phyloP scores from a whole-genome alignment of 176 grass and related monocot species.

The Oryza officinalis region DNA sequence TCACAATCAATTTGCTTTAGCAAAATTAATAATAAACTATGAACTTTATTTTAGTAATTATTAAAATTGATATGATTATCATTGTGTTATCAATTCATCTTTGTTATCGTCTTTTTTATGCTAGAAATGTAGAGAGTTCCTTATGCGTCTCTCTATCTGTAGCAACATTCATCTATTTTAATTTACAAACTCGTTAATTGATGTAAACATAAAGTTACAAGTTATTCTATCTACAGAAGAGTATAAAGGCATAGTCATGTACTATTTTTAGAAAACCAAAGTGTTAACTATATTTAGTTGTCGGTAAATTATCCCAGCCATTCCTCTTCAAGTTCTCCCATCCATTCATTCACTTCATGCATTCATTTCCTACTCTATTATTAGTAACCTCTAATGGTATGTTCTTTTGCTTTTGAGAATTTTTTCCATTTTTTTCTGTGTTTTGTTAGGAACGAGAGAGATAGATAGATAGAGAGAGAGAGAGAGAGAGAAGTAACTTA shows the following conservation, averaged over 20 bases:
- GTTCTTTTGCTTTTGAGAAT: conserved; percentile 26
- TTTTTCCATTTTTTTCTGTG: conserved; percentile 12
- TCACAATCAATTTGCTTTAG: not conserved
- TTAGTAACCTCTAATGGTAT: conserved; percentile 35
- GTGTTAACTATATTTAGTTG: conserved; percentile 44
- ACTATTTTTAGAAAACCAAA: conserved; percentile 34
- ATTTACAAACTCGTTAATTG: not conserved
- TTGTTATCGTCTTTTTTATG: not conserved
- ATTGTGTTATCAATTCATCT: not conserved
- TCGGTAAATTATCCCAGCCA: conserved; percentile 23
- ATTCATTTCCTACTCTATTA: conserved; percentile 2
- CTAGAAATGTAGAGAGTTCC: not conserved
- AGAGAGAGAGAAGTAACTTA: not conserved
- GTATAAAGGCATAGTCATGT: conserved; percentile 1
- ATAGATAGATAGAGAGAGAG: not conserved
- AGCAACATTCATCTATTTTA: not conserved
- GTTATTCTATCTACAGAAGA: conserved; percentile 13
- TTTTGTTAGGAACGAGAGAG: not conserved
- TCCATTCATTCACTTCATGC: not conserved
- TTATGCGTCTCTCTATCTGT: not conserved
- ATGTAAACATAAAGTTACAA: not conserved
- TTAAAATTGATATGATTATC: not conserved
- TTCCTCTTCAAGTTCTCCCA: not conserved
- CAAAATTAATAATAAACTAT: not conserved
- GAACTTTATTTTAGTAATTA: not conserved